Percentiles rank a stretch among this genome's conserved stretches.
phyloP scores from a whole-genome alignment of 1,139 yeast species.

The Blastobotrys aristatus region DNA sequence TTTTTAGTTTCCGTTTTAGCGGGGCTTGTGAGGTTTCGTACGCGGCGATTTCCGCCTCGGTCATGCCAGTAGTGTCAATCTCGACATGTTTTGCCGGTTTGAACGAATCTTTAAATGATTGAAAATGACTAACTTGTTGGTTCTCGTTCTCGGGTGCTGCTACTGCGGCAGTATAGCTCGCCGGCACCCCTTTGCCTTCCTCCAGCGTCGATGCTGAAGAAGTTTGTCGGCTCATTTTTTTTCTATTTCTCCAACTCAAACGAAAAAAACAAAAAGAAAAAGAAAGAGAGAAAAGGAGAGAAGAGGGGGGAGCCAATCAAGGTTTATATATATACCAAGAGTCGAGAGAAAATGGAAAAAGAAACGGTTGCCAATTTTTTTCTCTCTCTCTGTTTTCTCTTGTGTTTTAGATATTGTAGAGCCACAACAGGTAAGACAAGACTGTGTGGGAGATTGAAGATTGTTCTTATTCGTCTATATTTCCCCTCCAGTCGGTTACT shows the following conservation, averaged over 20 bases:
- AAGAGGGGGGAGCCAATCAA: neutral
- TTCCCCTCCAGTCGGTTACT: too few species aligned
- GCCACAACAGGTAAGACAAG: too few species aligned
- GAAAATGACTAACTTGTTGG: too few species aligned
- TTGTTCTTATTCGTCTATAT: too few species aligned
- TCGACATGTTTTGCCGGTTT: constrained; percentile 24
- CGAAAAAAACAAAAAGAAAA: neutral
- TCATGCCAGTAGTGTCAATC: constrained; percentile 24
- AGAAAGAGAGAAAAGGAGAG: neutral
- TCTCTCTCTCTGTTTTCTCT: neutral
- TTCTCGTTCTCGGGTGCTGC: too few species aligned
- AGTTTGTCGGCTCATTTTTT: neutral
- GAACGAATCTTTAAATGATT: constrained; percentile 27
- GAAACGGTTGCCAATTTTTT: neutral
- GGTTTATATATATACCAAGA: neutral
- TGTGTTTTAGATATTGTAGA: neutral
- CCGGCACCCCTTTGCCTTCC: constrained; percentile 1
- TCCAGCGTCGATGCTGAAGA: neutral
- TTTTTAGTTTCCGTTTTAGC: constrained; percentile 40
- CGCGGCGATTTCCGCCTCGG: constrained; percentile 27
- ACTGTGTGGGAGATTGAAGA: too few species aligned
- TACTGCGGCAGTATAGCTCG: too few species aligned
- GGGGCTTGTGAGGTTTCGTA: constrained; percentile 36
- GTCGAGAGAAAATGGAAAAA: neutral
- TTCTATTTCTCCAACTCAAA: neutral